Base-by-base conservation (phyloP, 345 rosid genomes). In the Eutrema japonicum region DNA sequence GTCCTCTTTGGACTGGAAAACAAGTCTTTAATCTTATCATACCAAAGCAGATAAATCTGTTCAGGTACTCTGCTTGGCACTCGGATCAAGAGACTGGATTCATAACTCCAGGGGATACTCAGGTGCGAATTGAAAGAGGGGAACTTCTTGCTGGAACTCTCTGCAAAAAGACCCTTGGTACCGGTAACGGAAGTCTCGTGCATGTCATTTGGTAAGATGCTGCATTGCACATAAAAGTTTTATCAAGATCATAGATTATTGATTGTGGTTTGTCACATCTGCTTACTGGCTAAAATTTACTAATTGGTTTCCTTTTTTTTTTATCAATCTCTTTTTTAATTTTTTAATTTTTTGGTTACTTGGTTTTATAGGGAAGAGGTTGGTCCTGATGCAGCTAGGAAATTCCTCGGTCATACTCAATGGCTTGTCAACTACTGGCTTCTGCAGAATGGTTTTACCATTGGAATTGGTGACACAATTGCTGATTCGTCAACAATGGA, bases 371-470 rank as follows among this genome's bases (percentile, higher is more conserved):
- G 99, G 98, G 99, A 94, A 82, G 99, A 94, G 74, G 97, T 94
- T 77, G 99, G 99, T 71, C 98, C 98, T 37, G 98, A 94, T 92
- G 96, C 99, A 10, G 99, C 99, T 59, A 89, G 99, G 68, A 94
- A 92, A 71, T 94, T 94, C 82, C 87, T 94, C 71, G 99, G 99
- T 42, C 99, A 94, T 72, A 94, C 99, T 6, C 99, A 94, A 70
- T 94, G 99, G 99, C 99, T 94, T 80, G 99, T 94, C 64, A 94
- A 94, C 67, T 94, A 94, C 80, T 94, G 99, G 99, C 93, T 94
- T 76, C 80, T 94, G 79, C 99, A 94, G 81, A 80, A 94, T 69
- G 96, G 77, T 79, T 94, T 94, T 80, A 94, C 96, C 76, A 94
- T 94, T 71, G 99, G 99, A 14, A 94, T 94, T 77, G 99, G 97